Base-by-base conservation (phyloP, 1,284 basidiomycete species). In the Coriolopsis trogii region DNA sequence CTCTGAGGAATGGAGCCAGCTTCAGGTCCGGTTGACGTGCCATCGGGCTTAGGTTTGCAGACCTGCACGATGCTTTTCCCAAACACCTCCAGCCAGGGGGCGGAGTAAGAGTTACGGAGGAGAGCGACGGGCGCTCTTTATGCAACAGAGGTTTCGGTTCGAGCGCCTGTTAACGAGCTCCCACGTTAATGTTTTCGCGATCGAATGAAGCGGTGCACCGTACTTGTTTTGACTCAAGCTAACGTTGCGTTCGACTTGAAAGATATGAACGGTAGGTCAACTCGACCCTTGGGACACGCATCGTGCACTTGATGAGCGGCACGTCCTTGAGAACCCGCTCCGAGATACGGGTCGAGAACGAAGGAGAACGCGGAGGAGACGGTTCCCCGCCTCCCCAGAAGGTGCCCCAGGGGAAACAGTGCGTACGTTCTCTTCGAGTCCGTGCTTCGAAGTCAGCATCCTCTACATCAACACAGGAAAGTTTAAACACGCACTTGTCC, bases 181-280 rank as follows among this genome's bases (percentile, higher is more conserved):
- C 20, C 50, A 41, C 44, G 28, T 51, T 33, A 51, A 26, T 20
- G 44, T 36, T 51, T 44, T 25, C 21, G 24, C 21, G 24, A 30
- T 16, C 21, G 26, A 31, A 34, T 29, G 36, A 51, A 46, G 50
- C 50, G 29, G 50, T 51, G 50, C 50, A 25, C 39, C 28, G 38
- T 40, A 50, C 36, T 37, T 31, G 25, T n/a, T n/a, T n/a, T n/a
- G n/a, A n/a, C n/a, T n/a, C n/a, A n/a, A n/a, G n/a, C n/a, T n/a
- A n/a, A n/a, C n/a, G n/a, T n/a, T n/a, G n/a, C n/a, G n/a, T n/a
- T n/a, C n/a, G n/a, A n/a, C n/a, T n/a, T n/a, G n/a, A n/a, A n/a
- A n/a, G n/a, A n/a, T n/a, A n/a, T n/a, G n/a, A n/a, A n/a, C n/a
- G n/a, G n/a, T n/a, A n/a, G n/a, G n/a, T n/a, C n/a, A n/a, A n/a